Base-by-base conservation (phyloP, 2,329 filamentous ascomycete genomes). In the Dactylellina cionopaga region DNA sequence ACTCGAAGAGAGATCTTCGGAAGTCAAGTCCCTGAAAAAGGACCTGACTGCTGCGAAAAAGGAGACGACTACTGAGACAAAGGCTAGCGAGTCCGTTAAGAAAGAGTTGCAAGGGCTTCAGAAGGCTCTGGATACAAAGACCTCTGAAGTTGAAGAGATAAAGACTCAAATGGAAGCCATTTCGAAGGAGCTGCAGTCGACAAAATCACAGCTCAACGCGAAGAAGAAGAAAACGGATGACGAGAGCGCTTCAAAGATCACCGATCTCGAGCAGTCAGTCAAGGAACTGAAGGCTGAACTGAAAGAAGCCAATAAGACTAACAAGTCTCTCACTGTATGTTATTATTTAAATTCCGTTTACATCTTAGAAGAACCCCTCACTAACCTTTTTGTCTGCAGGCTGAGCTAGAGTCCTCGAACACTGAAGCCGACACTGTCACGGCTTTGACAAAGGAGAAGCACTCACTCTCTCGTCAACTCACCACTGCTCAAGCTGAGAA, bases 401-500 rank as follows among this genome's bases (percentile, higher is more conserved):
- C 55, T n/a, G 73, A 75, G 33, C 54, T 73, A 22, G 63, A 66
- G 33, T 65, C 74, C 13, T 63, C 58, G 5, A 64, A 55, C 25
- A 59, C 46, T 5, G 74, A 69, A 24, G 55, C 62, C 13, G 69
- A 69, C 37, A 54, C 63, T 3, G 24, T 66, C 10, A 70, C 69
- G 5, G 25, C 47, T 1, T 33, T 75, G n/a, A 66, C 70, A 33
- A 63, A 68, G 13, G 69, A 74, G 29, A 74, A 74, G 24, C 37
- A 65, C 29, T 27, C 69, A 7, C 74, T 75, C 24, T 25, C 62
- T 7, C 68, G 69, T 33, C 62, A 88, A 76, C 81, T 87, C 69
- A 87, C 86, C 46, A 84, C 88, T 76, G 84, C 85, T 54, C 84
- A 85, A 77, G 86, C 86, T 15, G 86, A 88, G 79, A 83, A 88